phyloP scores from a whole-genome alignment of 495 filamentous ascomycete species.

The Cryomyces minteri region DNA sequence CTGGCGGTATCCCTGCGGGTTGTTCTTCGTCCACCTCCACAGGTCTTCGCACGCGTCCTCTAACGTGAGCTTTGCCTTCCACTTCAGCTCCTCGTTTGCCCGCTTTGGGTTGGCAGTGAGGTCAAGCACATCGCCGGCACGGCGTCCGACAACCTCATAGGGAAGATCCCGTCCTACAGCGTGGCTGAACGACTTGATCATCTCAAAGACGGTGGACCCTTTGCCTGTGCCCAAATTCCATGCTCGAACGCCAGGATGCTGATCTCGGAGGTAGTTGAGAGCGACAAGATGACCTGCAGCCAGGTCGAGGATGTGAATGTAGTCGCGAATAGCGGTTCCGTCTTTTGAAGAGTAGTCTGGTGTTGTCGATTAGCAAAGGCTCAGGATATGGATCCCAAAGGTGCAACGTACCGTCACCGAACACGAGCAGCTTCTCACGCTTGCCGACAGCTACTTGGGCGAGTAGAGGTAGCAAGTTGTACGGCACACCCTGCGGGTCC shows the following conservation, averaged over 20 bases:
- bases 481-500: constrained; percentile 88
- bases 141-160: constrained; percentile 69
- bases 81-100: constrained; percentile 73
- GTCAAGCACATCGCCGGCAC: constrained; percentile 83
- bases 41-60: constrained; percentile 87
- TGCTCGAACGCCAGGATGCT: constrained; percentile 81
- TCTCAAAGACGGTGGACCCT: constrained; percentile 91
- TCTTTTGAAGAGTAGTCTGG: constrained; percentile 73
- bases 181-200: constrained; percentile 82
- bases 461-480: constrained; percentile 84
- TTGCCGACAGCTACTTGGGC: constrained; percentile 93
- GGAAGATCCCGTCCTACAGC: constrained; percentile 71
- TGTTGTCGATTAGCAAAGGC: neutral
- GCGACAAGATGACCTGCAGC: constrained; percentile 79
- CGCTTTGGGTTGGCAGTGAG: constrained; percentile 79
- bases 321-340: constrained; percentile 57
- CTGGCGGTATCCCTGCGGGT: constrained; percentile 87
- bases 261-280: constrained; percentile 73
- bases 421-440: constrained; percentile 84
- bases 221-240: constrained; percentile 95
- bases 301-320: constrained; percentile 77
- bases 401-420: constrained; percentile 56
- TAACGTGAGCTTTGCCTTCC: constrained; percentile 80
- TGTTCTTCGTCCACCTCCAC: constrained; percentile 91
- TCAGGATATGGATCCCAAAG: neutral